Conservation (phyloP, 352 stramenopile species). For the Phytophthora cactorum region DNA sequence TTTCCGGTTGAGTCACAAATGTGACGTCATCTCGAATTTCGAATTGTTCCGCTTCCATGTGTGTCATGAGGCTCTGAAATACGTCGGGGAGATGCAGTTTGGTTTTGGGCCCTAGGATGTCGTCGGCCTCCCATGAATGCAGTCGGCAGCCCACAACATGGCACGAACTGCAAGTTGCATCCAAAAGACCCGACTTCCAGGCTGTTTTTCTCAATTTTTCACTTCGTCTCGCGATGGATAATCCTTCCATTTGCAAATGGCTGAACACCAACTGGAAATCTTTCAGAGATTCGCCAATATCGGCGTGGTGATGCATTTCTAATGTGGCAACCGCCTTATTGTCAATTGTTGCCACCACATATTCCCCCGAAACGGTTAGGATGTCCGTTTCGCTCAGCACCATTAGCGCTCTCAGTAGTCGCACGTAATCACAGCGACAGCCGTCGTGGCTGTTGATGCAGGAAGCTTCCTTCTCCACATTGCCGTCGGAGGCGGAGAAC, state of each 20-base stretch:
- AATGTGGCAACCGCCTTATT: constrained; percentile 45
- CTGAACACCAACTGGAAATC: constrained; percentile 58
- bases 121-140: constrained; percentile 22
- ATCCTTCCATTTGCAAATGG: constrained; percentile 50
- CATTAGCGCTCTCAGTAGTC: constrained; percentile 45
- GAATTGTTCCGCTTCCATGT: constrained; percentile 52
- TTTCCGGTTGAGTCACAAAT: constrained; percentile 31
- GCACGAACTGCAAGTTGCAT: constrained; percentile 43
- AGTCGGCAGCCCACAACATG: constrained; percentile 66
- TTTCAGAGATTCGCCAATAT: constrained; percentile 30
- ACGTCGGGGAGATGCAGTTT: constrained; percentile 50
- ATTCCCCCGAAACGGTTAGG: constrained; percentile 25
- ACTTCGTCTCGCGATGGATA: constrained; percentile 12
- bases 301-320: constrained; percentile 36
- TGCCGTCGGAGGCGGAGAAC: constrained; percentile 25
- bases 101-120: constrained; percentile 8
- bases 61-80: constrained; percentile 57
- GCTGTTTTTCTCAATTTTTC: constrained; percentile 6
- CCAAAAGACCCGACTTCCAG: constrained; percentile 20
- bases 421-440: constrained; percentile 54
- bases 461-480: constrained; percentile 39
- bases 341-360: constrained; percentile 18
- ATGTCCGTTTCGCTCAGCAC: constrained; percentile 46
- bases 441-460: constrained; percentile 45
- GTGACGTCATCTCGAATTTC: constrained; percentile 56